A percentile compares a stretch with the other conserved stretches of the same genome.
Evolutionary conservation across 177 flowering plant species (phyloP).

Genomic region (Telopea speciosissima): DNA sequence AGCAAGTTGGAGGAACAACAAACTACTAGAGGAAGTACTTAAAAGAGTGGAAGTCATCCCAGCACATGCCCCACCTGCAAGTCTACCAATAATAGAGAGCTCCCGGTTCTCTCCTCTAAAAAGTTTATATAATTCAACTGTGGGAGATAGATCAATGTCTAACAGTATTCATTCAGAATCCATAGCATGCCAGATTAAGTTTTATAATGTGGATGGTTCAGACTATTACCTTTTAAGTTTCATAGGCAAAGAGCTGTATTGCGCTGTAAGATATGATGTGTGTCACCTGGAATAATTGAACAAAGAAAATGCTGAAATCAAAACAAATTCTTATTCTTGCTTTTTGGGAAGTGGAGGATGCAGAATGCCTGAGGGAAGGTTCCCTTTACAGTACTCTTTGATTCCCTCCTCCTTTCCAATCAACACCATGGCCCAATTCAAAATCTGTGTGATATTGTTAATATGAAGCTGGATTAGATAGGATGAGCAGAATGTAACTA

Average conservation of each 20-base stretch:
- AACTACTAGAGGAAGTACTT: constrained; percentile 21
- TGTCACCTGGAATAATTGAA: constrained; percentile 51
- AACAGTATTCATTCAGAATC: neutral
- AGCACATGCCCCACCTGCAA: constrained; percentile 99
- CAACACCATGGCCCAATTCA: constrained; percentile 7
- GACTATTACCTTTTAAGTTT: constrained; percentile 64
- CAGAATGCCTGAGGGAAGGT: constrained; percentile 87
- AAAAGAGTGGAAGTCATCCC: constrained; percentile 99
- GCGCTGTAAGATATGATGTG: constrained; percentile 89
- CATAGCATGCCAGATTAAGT: neutral
- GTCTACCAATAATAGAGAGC: constrained; percentile 87
- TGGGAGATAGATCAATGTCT: constrained; percentile 8
- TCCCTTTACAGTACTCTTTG: constrained; percentile 97
- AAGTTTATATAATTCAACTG: constrained; percentile 47
- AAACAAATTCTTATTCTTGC: neutral
- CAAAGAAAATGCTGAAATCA: neutral
- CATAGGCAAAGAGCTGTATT: constrained; percentile 88
- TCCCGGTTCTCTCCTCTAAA: constrained; percentile 66
- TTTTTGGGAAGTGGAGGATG: constrained; percentile 4
- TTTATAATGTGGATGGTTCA: neutral
- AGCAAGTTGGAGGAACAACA: neutral
- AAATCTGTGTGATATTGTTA: no score
- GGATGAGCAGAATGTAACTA: neutral
- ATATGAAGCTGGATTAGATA: neutral
- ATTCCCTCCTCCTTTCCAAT: constrained; percentile 84